Evolutionary conservation across 2,329 filamentous ascomycete species (phyloP), one percentile per base, ranked within the genome.

Genomic region (Arthrobotrys entomopaga): DNA sequence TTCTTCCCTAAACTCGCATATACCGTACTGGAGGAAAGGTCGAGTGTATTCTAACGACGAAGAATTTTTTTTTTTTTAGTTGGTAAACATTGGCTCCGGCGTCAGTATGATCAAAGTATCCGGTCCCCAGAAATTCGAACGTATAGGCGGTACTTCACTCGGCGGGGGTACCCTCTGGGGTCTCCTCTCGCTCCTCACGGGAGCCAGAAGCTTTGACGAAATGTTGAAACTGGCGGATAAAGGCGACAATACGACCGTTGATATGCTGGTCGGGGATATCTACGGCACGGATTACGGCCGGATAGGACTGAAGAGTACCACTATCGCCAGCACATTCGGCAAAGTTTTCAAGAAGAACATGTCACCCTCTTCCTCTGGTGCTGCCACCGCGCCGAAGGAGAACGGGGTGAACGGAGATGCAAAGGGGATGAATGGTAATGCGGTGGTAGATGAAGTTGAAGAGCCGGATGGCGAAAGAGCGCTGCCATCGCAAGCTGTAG

Each of bases 91-190:
- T 78, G 95, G 95, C 52, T 97, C 93, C 6, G 95, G 95, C 59
- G 95, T 99, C 3, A 95, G 91, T 48, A 96, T 99, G 87, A 90
- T 99, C 82, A 98, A 98, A 81, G 95, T 99, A 6, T 96, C 91
- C 0, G 94, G 93, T 0, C 93, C 93, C 0, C 87, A 90, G 64
- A 87, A 92, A 77, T 97, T 90, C 81, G 86, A 96, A 82, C 91
- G 95, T 79, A 94, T 99, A 8, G 95, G 95, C 61, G 95, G 74
- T 97, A 95, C 59, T 19, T 73, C 75, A 2, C 87, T 99, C 0
- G 95, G 95, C 38, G 95, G 95, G 50, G 95, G 95, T n/a, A 99
- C 95, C 0, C 89, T 99, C 60, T 99, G 95, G 95, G 95, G 95
- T 0, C 85, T 99, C 22, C 86, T 99, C 42, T 95, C 92, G 11